phyloP scores from a whole-genome alignment of 192 early-diverging fungal species.

The Entomortierella parvispora region DNA sequence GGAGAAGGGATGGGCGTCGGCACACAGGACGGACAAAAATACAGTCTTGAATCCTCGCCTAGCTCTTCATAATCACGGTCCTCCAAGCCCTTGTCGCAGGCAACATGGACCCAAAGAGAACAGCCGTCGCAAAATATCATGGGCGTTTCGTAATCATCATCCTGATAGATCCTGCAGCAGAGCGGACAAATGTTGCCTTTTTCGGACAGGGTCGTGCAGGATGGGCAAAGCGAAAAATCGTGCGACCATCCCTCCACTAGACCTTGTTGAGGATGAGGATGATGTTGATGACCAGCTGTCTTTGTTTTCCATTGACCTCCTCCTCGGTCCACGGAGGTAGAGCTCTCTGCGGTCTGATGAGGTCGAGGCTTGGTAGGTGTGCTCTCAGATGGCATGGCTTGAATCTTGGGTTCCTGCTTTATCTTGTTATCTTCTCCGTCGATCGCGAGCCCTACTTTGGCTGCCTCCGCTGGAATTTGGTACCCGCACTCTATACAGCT shows the following conservation, averaged over 20 bases:
- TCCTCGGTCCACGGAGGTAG: no score
- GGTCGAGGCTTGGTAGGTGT: no score
- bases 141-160: constrained; percentile 58
- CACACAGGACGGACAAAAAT: constrained; percentile 66
- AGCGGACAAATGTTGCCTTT: constrained; percentile 65
- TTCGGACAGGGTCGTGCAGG: constrained; percentile 59
- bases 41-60: constrained; percentile 62
- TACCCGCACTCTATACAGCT: constrained; percentile 47
- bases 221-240: constrained; percentile 61
- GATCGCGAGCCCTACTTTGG: neutral
- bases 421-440: neutral
- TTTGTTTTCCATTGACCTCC: no score
- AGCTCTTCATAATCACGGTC: constrained; percentile 66
- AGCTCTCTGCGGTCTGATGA: no score
- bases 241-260: constrained; percentile 53
- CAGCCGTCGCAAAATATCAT: constrained; percentile 76
- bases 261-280: no score
- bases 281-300: no score
- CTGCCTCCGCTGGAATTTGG: neutral
- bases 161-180: constrained; percentile 62
- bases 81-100: constrained; percentile 61
- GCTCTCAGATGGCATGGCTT: no score
- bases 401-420: neutral
- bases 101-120: constrained; percentile 65
- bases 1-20: constrained; percentile 33